Base-by-base conservation (phyloP, 75 land plant genomes). In the Isoetes taiwanensis region DNA sequence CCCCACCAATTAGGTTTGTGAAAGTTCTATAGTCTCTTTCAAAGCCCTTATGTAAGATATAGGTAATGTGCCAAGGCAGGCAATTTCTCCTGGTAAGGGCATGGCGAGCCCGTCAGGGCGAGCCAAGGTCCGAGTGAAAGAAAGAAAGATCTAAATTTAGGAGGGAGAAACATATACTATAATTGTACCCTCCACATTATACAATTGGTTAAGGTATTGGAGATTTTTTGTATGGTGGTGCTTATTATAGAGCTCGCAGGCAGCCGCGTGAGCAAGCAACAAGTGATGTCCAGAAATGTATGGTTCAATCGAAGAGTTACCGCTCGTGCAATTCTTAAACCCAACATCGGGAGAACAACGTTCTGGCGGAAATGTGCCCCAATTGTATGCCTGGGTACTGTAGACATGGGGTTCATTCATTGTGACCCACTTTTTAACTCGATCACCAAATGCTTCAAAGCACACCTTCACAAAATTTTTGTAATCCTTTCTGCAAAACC, bases 341-440 rank as follows among this genome's bases (percentile, higher is more conserved):
- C 50, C 50, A n/a, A 19, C n/a, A 6, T 46, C 50, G 6, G 50
- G 19, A 6, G 50, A 46, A n/a, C 50, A 46, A 19, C 50, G 16
- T 8, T 23, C 50, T 8, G 50, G 50, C 6, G 50, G 21, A 46
- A 46, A 46, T 8, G 25, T n/a, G 19, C 50, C 50, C 16, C 16
- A 3, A 23, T 46, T 46, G 50, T 46, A 46, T 5, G 21, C 50
- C 4, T 19, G 5, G 19, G 4, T n/a, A 6, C 12, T 4, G n/a
- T 6, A 8, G 4, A 46, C 23, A n/a, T 46, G 50, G 6, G 50
- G 50, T 23, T 46, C 50, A n/a, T 46, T 46, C 8, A 46, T 5
- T n/a, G 50, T 46, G 50, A 46, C 23, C 50, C 50, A 46, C 25
- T 46, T 46, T 23, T 46, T 46, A 5, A 46, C 50, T 37, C 50